Percentiles rank a stretch among this genome's conserved stretches.
Evolutionary conservation across 345 rosid species (phyloP).

Genomic region (Corchorus capsularis): DNA sequence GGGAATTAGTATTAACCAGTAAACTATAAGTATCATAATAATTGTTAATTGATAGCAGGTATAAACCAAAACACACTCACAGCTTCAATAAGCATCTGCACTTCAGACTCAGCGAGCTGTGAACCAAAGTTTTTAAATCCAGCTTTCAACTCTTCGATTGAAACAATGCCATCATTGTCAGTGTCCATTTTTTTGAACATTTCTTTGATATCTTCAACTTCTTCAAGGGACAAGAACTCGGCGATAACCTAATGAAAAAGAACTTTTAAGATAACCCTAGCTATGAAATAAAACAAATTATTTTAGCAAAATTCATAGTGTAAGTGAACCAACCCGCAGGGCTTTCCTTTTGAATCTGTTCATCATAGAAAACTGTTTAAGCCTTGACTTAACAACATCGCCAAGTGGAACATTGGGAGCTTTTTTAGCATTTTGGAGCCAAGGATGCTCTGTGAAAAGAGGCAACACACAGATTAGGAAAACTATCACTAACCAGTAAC

Average conservation of each 20-base stretch:
- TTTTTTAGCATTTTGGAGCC: constrained; percentile 98
- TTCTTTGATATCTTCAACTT: constrained; percentile 92
- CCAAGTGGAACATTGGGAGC: constrained; percentile 98
- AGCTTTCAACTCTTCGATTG: constrained; percentile 88
- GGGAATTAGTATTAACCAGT: neutral
- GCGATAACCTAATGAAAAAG: constrained; percentile 73
- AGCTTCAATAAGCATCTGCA: constrained; percentile 97
- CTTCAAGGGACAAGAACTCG: constrained; percentile 86
- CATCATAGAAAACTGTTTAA: constrained; percentile 98
- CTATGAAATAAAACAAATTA: neutral
- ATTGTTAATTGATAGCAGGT: constrained; percentile 4
- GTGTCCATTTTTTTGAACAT: constrained; percentile 94
- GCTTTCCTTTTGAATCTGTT: constrained; percentile 99
- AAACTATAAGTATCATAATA: neutral
- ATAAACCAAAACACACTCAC: constrained; percentile 48
- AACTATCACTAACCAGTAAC: constrained; percentile 3
- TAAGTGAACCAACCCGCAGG: constrained; percentile 69
- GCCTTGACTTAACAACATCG: constrained; percentile 95
- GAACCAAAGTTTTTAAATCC: constrained; percentile 75
- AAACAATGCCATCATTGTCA: constrained; percentile 85
- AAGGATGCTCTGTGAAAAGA: constrained; percentile 77
- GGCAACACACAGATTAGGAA: constrained; percentile 17
- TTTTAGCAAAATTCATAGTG: constrained; percentile 10
- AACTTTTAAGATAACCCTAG: neutral
- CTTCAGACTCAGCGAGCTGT: constrained; percentile 91